Evolutionary conservation across 768 basidiomycete genomes (phyloP).

Genomic region (Heimioporus sp.): DNA sequence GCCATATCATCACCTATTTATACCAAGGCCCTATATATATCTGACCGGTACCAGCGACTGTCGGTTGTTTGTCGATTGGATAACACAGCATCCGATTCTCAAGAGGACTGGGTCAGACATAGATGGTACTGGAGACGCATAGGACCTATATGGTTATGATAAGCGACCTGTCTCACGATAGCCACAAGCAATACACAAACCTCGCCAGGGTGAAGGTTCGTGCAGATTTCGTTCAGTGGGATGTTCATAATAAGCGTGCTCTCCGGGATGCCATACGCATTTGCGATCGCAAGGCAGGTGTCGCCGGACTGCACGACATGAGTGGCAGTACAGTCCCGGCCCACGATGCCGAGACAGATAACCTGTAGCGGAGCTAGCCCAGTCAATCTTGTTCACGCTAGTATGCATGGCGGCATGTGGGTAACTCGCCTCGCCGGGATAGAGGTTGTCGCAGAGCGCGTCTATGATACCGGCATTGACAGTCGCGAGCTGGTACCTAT

Average conservation of each 20-base stretch:
- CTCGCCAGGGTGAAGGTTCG: constrained; percentile 59
- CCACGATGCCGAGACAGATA: constrained; percentile 54
- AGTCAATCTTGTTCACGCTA: neutral
- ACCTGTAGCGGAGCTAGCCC: neutral
- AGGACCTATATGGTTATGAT: constrained; percentile 18
- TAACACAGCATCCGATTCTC: too few species aligned
- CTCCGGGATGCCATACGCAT: constrained; percentile 39
- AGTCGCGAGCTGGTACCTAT: constrained; percentile 56
- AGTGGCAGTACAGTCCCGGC: constrained; percentile 55
- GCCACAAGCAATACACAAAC: constrained; percentile 30
- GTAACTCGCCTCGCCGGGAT: constrained; percentile 42
- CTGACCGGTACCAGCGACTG: too few species aligned
- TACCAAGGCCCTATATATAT: too few species aligned
- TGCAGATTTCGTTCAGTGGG: constrained; percentile 50
- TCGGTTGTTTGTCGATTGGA: too few species aligned
- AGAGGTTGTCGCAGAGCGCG: constrained; percentile 54
- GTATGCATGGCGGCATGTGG: too few species aligned
- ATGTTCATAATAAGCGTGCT: constrained; percentile 57
- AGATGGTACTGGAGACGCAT: constrained; percentile 23
- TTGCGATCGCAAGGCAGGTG: constrained; percentile 46
- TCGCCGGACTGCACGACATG: constrained; percentile 49
- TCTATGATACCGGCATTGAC: constrained; percentile 51
- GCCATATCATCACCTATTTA: too few species aligned
- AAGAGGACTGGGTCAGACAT: neutral
- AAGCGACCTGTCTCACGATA: neutral